A percentile compares a stretch with the other conserved stretches of the same genome.
Evolutionary conservation across 2,329 filamentous ascomycete genomes (phyloP).

Genomic region (Neopestalotiopsis sp.): DNA sequence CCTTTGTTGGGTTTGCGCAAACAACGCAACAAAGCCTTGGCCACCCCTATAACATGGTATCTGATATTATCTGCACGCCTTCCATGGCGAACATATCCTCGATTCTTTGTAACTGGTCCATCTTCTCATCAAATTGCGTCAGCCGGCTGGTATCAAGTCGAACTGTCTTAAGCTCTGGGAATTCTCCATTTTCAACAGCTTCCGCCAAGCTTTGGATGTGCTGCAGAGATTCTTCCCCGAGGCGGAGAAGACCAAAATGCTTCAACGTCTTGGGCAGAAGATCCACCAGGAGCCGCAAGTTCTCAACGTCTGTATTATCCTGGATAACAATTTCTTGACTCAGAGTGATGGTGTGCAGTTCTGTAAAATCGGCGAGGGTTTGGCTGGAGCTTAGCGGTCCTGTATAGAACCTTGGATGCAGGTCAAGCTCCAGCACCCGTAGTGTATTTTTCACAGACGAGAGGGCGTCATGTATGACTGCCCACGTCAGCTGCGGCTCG

Average conservation of each 20-base stretch:
- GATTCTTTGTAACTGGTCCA: not conserved
- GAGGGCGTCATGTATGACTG: not conserved
- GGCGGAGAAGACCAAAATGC: not conserved
- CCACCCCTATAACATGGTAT: no score
- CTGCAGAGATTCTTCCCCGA: not conserved
- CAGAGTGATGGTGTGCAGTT: not conserved
- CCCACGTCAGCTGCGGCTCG: not conserved
- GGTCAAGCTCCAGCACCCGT: not conserved
- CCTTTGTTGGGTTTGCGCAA: no score
- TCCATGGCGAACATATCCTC: not conserved
- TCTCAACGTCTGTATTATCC: not conserved
- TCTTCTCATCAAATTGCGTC: not conserved
- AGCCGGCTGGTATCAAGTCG: not conserved
- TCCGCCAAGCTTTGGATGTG: not conserved
- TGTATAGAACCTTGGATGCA: not conserved
- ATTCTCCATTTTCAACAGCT: not conserved
- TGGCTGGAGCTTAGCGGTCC: not conserved
- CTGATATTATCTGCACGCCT: not conserved
- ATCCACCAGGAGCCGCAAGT: not conserved
- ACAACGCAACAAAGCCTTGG: no score
- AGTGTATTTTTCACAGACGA: not conserved
- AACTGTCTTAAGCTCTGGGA: not conserved
- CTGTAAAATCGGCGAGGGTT: not conserved
- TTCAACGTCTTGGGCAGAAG: not conserved
- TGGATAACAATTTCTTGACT: not conserved